phyloP scores from a whole-genome alignment of 208 protist species.

The Zelonia costaricensis region DNA sequence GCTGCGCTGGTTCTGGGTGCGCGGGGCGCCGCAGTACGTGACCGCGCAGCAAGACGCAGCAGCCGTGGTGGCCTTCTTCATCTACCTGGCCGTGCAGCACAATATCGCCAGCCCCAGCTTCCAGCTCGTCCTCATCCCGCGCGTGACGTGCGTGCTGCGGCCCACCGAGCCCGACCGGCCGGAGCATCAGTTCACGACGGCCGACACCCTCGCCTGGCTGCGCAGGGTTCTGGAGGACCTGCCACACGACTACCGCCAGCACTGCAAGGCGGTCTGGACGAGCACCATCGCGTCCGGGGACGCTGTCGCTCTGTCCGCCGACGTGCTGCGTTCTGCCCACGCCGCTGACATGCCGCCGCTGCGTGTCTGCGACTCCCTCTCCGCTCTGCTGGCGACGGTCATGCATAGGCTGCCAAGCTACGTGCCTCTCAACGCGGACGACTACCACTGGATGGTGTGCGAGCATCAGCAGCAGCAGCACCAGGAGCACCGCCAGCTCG shows the following conservation, averaged over 20 bases:
- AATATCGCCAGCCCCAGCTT: slow-evolving; percentile 29
- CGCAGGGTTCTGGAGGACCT: slow-evolving; percentile 5
- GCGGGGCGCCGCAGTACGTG: slow-evolving; percentile 14
- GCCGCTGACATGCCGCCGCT: slow-evolving; percentile 9
- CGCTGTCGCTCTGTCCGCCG: background rate
- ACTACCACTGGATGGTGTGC: slow-evolving; percentile 22
- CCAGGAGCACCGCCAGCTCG: background rate
- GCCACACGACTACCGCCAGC: background rate
- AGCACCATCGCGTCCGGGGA: background rate
- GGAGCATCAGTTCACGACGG: slow-evolving; percentile 16
- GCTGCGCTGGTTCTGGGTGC: slow-evolving; percentile 32
- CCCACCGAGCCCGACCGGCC: slow-evolving; percentile 9
- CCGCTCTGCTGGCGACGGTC: slow-evolving; percentile 7
- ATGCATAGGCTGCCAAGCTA: slow-evolving; percentile 9
- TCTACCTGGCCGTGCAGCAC: slow-evolving; percentile 35
- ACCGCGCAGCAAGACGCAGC: slow-evolving; percentile 23
- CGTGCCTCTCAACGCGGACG: slow-evolving; percentile 17
- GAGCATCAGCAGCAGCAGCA: slow-evolving; percentile 11
- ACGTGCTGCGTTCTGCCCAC: background rate
- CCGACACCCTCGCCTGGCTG: slow-evolving; percentile 3
- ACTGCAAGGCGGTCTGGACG: slow-evolving; percentile 11
- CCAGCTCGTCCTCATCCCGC: slow-evolving; percentile 39
- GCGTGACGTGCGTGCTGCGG: slow-evolving; percentile 12
- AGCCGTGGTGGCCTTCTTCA: slow-evolving; percentile 35
- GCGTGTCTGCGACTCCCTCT: slow-evolving; percentile 6